Evolutionary conservation across 2,329 filamentous ascomycete genomes (phyloP), one percentile per base, ranked within the genome.

Genomic region (Penicillium sp.): DNA sequence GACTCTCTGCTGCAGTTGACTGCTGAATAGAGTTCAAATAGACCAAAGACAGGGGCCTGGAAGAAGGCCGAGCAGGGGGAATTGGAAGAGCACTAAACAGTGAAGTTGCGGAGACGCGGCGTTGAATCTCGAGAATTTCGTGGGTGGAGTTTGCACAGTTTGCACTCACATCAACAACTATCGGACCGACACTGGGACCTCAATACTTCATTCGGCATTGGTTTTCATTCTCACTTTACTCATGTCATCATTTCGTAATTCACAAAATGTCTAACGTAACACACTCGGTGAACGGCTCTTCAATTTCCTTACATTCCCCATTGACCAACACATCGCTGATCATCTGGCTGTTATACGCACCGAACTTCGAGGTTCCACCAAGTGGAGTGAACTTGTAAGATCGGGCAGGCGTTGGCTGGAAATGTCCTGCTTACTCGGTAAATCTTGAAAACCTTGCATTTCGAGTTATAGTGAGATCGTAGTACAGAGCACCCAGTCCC

Each of bases 111-210:
- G 53, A 51, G 58, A 59, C 52, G 45, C 41, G 46, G 46, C 43
- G 45, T 35, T 33, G 51, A 39, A 54, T 51, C 57, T 61, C 54
- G 55, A 64, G 64, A 69, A 67, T 67, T 68, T 69, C 65, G 56
- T 42, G 48, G 38, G 47, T 41, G 7, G 20, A 43, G 62, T 67
- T 67, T 68, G 66, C 62, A 63, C 39, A 58, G 63, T 69, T 70
- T 69, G 67, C 63, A 67, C 40, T 1, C 1, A 10, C 20, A 18
- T 11, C 20, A 22, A 14, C 14, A 25, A 13, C 20, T 8, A 25
- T 20, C 9, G 5, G 4, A n/a, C n/a, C n/a, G n/a, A 24, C 10
- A 3, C 22, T n/a, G n/a, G n/a, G 24, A 20, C 5, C 22, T 30
- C 28, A 30, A 10, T 18, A 36, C 33, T 36, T 36, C 33, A 18